A percentile compares a stretch with the other conserved stretches of the same genome.
phyloP scores from a whole-genome alignment of 371 early-diverging fungal species.

The Mortierella sp. region DNA sequence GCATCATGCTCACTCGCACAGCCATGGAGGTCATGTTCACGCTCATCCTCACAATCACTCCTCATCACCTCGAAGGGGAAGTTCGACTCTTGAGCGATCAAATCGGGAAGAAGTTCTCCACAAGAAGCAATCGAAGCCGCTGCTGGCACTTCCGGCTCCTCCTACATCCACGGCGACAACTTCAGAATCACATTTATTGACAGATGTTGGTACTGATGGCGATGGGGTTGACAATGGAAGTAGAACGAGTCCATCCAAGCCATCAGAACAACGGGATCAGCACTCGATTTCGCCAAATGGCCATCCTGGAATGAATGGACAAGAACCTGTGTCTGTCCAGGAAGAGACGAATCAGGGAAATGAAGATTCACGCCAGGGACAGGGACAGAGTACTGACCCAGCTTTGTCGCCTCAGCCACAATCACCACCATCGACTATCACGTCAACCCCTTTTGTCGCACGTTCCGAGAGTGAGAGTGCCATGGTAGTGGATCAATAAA shows the following conservation, averaged over 20 bases:
- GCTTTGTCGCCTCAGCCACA: too few relatives aligned
- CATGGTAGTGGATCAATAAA: neutral
- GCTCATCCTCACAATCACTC: constrained; percentile 1
- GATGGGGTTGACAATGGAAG: neutral
- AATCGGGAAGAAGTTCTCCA: neutral
- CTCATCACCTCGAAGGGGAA: neutral
- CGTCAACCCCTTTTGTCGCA: too few relatives aligned
- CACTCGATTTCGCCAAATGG: too few relatives aligned
- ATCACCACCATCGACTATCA: too few relatives aligned
- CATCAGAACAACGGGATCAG: too few relatives aligned
- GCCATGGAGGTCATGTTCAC: neutral
- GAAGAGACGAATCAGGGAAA: too few relatives aligned
- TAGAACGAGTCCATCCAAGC: too few relatives aligned
- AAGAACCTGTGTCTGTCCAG: too few relatives aligned
- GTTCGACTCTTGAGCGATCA: neutral
- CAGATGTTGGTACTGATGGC: neutral
- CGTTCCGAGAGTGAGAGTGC: too few relatives aligned
- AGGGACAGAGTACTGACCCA: too few relatives aligned
- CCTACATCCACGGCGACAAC: neutral
- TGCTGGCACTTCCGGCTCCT: neutral
- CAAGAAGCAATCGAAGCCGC: neutral
- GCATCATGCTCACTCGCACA: constrained; percentile 17
- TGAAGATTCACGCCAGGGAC: too few relatives aligned
- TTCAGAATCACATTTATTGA: neutral
- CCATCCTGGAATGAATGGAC: too few relatives aligned